Evolutionary conservation across 345 rosid species (phyloP).

Genomic region (Sonneratia alba): DNA sequence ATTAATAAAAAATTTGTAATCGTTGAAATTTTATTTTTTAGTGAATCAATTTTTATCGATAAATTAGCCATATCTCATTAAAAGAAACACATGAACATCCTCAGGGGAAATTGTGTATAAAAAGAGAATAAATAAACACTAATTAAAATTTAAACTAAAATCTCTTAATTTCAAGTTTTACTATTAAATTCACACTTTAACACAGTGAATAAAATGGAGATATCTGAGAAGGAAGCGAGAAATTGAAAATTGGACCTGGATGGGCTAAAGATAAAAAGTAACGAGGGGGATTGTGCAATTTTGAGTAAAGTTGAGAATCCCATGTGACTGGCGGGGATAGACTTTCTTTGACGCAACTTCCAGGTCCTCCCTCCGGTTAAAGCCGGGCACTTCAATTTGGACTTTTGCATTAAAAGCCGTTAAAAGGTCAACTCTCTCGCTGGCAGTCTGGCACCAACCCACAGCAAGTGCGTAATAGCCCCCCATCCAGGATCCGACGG

Average conservation of each 20-base stretch:
- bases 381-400: slow-evolving; percentile 4
- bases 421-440: slow-evolving; percentile 48
- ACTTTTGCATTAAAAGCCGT: slow-evolving; percentile 34
- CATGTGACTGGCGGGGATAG: slow-evolving; percentile 33
- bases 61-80: too few relatives aligned
- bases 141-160: too few relatives aligned
- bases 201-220: not conserved
- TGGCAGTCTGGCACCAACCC: slow-evolving; percentile 17
- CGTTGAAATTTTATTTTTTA: too few relatives aligned
- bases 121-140: too few relatives aligned
- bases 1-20: too few relatives aligned
- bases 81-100: too few relatives aligned
- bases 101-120: too few relatives aligned
- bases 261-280: not conserved
- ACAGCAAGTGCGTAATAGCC: not conserved
- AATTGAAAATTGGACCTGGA: not conserved
- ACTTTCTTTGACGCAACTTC: slow-evolving; percentile 34
- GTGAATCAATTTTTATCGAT: too few relatives aligned
- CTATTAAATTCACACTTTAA: too few relatives aligned
- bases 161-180: too few relatives aligned
- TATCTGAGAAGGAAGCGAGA: not conserved
- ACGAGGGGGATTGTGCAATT: not conserved
- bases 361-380: slow-evolving; percentile 41
- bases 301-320: slow-evolving; percentile 14
- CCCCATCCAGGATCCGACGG: not conserved